Base-by-base conservation (phyloP, 2,329 filamentous ascomycete genomes). In the Fusarium fracticaudum region DNA sequence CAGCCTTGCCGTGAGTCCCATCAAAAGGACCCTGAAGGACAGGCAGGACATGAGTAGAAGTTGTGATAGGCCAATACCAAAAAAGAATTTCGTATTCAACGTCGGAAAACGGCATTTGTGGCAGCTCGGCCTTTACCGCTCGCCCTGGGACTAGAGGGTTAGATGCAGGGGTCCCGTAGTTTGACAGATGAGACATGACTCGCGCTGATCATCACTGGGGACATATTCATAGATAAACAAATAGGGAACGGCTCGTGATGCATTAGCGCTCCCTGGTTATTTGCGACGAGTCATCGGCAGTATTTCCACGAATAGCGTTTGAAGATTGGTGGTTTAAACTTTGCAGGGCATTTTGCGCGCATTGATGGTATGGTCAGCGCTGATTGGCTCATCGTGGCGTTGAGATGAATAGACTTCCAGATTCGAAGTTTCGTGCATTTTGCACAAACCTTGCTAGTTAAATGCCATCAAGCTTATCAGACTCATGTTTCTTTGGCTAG, bases 101-200 rank as follows among this genome's bases (percentile, higher is more conserved):
- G 2, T n/a, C 35, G 20, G 24, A 40, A 14, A 10, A 3, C 24
- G 20, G 35, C 20, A 29, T 29, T 29, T 14, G 24, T 29, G 51
- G 8, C 8, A n/a, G 2, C 14, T 29, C 20, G 51, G 24, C 51
- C 1, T 29, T 3, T 3, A 29, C 29, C 29, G 29, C 2, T 54
- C 1, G 5, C 24, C 10, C 12, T 10, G 10, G 8, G 12, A 3
- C 14, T 6, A 0, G 10, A 26, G 13, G 3, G 2, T 3, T 1
- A 29, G 2, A 51, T 35, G 22, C 12, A 51, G 7, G 48, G 22
- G 20, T 40, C 51, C 8, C 5, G 24, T 20, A 18, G 20, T 29
- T 40, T 40, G 24, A 54, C 18, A 40, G 35, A 54, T n/a, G 20
- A 29, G 24, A 22, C 20, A 54, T 40, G 51, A 40, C 51, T 40